Evolutionary conservation across 345 rosid species (phyloP).

Genomic region (Lumnitzera racemosa): DNA sequence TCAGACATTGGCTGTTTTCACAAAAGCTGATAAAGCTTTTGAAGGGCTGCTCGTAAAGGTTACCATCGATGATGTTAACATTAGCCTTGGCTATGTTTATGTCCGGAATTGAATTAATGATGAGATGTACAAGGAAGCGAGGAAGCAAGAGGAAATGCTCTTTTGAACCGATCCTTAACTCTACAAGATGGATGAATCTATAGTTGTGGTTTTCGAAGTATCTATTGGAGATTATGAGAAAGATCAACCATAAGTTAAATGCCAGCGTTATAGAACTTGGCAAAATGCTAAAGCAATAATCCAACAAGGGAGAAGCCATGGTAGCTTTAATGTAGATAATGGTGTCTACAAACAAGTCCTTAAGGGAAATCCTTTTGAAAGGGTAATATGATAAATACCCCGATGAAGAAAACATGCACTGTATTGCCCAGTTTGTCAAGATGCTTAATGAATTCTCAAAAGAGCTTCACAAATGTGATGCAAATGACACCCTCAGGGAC

Average conservation of each 20-base stretch:
- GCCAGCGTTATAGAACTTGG: constrained; percentile 4
- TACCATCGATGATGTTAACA: constrained; percentile 37
- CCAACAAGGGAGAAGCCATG: constrained; percentile 28
- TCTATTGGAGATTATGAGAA: constrained; percentile 22
- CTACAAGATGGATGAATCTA: constrained; percentile 22
- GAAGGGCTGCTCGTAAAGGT: constrained; percentile 46
- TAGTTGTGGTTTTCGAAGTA: constrained; percentile 28
- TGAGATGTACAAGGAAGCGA: constrained; percentile 32
- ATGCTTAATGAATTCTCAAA: constrained; percentile 10
- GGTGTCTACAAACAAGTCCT: constrained; percentile 31
- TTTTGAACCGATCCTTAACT: constrained; percentile 18
- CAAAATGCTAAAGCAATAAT: constrained; percentile 18
- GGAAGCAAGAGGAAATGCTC: constrained; percentile 19
- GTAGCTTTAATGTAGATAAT: constrained; percentile 30
- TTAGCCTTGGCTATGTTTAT: constrained; percentile 45
- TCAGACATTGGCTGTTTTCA: constrained; percentile 47
- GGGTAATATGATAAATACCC: constrained; percentile 38
- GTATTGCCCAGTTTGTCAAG: constrained; percentile 19
- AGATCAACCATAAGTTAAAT: constrained; percentile 23
- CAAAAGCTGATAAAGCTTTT: constrained; percentile 39
- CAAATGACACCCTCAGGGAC: constrained; percentile 1
- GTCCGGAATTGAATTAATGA: constrained; percentile 39
- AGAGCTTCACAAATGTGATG: constrained; percentile 5
- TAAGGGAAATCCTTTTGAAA: constrained; percentile 26
- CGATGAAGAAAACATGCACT: constrained; percentile 23